phyloP scores from a whole-genome alignment of 2,329 filamentous ascomycete genomes.

The Aspergillus ochraceoroseus region DNA sequence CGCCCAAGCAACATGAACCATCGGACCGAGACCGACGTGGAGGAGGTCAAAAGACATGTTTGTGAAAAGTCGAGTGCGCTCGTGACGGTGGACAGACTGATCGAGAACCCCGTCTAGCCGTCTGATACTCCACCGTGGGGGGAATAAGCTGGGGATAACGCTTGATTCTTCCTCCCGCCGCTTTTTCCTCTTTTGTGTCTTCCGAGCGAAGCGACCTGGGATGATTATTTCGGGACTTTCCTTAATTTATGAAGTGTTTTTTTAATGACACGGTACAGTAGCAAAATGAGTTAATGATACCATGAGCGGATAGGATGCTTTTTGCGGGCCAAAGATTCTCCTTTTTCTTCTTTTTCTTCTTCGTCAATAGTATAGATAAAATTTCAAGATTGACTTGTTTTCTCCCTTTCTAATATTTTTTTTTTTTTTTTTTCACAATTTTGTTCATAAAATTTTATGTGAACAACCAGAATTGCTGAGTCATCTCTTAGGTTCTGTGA shows the following conservation, averaged over 20 bases:
- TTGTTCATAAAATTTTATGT: no score
- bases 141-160: conserved; percentile 2
- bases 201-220: conserved; percentile 12
- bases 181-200: conserved; percentile 5
- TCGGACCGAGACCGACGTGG: conserved; percentile 12
- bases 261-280: background rate
- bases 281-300: conserved; percentile 28
- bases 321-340: conserved; percentile 18
- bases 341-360: conserved; percentile 5
- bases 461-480: no score
- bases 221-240: no score
- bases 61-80: conserved; percentile 7
- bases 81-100: conserved; percentile 7
- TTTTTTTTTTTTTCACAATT: background rate
- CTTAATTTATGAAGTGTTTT: no score
- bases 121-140: no score
- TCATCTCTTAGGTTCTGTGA: conserved; percentile 32
- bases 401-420: background rate
- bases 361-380: no score
- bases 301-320: conserved; percentile 23
- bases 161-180: background rate
- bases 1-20: conserved; percentile 5
- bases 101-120: conserved; percentile 3
- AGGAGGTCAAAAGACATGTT: no score
- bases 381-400: no score